phyloP scores from a whole-genome alignment of 2,329 filamentous ascomycete genomes.

The Dichotomopilus funicola region DNA sequence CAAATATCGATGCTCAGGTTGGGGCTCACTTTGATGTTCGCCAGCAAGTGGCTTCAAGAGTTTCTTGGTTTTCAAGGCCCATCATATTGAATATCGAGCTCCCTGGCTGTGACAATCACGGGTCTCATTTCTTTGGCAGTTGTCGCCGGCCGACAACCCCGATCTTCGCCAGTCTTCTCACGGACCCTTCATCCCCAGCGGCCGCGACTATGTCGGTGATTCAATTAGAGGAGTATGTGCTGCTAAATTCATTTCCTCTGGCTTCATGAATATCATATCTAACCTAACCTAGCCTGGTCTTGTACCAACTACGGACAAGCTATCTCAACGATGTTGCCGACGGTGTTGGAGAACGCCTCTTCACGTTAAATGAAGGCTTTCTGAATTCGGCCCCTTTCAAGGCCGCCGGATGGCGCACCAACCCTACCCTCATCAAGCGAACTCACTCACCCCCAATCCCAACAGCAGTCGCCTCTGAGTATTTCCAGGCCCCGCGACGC shows the following conservation, averaged over 20 bases:
- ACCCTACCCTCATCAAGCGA: slow-evolving; percentile 68
- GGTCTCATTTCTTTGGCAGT: too few relatives aligned
- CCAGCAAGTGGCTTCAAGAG: too few relatives aligned
- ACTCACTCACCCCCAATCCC: slow-evolving; percentile 83
- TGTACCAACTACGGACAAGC: slow-evolving; percentile 73
- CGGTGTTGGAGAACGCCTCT: slow-evolving; percentile 76
- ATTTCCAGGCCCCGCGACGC: slow-evolving; percentile 66
- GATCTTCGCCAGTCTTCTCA: too few relatives aligned
- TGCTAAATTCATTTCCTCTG: too few relatives aligned
- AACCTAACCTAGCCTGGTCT: slow-evolving; percentile 55
- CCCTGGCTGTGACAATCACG: too few relatives aligned
- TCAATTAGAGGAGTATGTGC: slow-evolving; percentile 37
- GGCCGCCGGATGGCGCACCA: slow-evolving; percentile 71
- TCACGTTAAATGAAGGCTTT: slow-evolving; percentile 72
- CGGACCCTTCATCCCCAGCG: too few relatives aligned
- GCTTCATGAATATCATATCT: background rate
- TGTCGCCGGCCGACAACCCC: too few relatives aligned
- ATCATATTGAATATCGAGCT: too few relatives aligned
- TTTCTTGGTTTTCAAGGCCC: too few relatives aligned
- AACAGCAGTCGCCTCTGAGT: slow-evolving; percentile 73
- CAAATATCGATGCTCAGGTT: too few relatives aligned
- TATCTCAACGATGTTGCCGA: slow-evolving; percentile 77
- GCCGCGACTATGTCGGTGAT: slow-evolving; percentile 35
- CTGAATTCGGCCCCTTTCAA: slow-evolving; percentile 77
- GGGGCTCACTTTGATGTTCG: too few relatives aligned